Conservation (phyloP, 2,329 filamentous ascomycete genomes). For the Cadophora malorum region DNA sequence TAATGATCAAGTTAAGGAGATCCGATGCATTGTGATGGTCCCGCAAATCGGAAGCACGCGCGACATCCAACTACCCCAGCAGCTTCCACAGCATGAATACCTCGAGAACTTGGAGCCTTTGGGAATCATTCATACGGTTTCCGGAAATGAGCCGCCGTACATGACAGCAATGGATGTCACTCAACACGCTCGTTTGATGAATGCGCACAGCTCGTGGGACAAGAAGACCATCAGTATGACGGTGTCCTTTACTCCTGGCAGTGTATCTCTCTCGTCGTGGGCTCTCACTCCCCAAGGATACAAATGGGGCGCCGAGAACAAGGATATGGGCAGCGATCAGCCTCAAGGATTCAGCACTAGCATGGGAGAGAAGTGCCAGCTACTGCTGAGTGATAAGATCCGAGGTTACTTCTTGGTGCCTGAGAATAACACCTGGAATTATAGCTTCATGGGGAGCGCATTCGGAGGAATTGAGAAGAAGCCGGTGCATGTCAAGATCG, state of each 20-base stretch:
- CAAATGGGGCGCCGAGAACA: constrained; percentile 97
- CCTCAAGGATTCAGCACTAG: constrained; percentile 90
- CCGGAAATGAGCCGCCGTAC: constrained; percentile 93
- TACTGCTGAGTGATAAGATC: constrained; percentile 91
- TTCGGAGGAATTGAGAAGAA: constrained; percentile 92
- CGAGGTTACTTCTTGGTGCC: constrained; percentile 96
- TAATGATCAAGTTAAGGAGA: constrained; percentile 96
- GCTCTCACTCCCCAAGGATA: constrained; percentile 89
- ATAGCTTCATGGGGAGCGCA: constrained; percentile 93
- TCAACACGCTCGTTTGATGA: constrained; percentile 88
- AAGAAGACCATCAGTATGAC: constrained; percentile 92
- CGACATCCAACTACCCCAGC: constrained; percentile 87
- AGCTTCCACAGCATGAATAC: constrained; percentile 91
- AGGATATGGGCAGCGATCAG: constrained; percentile 88
- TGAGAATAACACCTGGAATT: constrained; percentile 92
- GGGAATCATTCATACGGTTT: constrained; percentile 93
- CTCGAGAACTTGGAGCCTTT: constrained; percentile 86
- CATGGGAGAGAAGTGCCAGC: constrained; percentile 95
- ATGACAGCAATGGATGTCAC: constrained; percentile 97
- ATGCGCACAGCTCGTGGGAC: constrained; percentile 80
- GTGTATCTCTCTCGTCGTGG: constrained; percentile 94
- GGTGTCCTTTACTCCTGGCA: constrained; percentile 95
- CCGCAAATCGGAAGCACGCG: constrained; percentile 94
- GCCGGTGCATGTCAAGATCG: constrained; percentile 88
- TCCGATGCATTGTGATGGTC: constrained; percentile 96